A percentile compares a stretch with the other conserved stretches of the same genome.
phyloP scores from a whole-genome alignment of 352 stramenopile genomes.

The Labyrinthula sp. region DNA sequence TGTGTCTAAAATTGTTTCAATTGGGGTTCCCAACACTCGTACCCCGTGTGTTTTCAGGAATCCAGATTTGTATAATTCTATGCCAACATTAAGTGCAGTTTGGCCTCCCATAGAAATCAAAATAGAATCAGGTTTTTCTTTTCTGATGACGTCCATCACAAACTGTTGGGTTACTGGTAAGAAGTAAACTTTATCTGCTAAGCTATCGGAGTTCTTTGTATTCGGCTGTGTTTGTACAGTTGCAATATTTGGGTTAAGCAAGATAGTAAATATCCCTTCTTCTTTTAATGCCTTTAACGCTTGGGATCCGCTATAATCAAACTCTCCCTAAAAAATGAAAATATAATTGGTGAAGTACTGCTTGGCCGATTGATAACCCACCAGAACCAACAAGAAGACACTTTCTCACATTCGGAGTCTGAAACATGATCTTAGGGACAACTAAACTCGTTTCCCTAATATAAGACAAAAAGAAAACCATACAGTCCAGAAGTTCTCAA shows the following conservation, averaged over 20 bases:
- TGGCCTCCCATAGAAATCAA: constrained; percentile 94
- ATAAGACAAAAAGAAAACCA: background rate
- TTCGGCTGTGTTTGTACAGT: constrained; percentile 89
- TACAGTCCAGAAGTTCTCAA: background rate
- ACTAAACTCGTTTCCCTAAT: no score
- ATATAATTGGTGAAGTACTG: no score
- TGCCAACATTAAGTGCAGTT: constrained; percentile 85
- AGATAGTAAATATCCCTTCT: constrained; percentile 83
- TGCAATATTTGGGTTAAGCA: constrained; percentile 99
- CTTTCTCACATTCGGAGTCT: constrained; percentile 55
- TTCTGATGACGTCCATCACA: constrained; percentile 38
- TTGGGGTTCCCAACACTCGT: constrained; percentile 80
- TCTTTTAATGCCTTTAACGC: constrained; percentile 94
- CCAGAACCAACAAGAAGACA: constrained; percentile 83
- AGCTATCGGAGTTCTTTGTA: no score
- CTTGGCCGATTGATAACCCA: constrained; percentile 90
- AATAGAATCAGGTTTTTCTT: constrained; percentile 75
- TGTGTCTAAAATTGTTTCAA: constrained; percentile 82
- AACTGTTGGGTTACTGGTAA: constrained; percentile 78
- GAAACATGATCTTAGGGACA: constrained; percentile 18
- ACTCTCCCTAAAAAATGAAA: no score
- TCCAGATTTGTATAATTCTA: constrained; percentile 75
- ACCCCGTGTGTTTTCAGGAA: constrained; percentile 74
- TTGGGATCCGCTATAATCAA: constrained; percentile 90
- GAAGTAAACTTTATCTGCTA: constrained; percentile 92